Base-by-base conservation (phyloP, 2,329 filamentous ascomycete species). In the Ophiobolus disseminans region DNA sequence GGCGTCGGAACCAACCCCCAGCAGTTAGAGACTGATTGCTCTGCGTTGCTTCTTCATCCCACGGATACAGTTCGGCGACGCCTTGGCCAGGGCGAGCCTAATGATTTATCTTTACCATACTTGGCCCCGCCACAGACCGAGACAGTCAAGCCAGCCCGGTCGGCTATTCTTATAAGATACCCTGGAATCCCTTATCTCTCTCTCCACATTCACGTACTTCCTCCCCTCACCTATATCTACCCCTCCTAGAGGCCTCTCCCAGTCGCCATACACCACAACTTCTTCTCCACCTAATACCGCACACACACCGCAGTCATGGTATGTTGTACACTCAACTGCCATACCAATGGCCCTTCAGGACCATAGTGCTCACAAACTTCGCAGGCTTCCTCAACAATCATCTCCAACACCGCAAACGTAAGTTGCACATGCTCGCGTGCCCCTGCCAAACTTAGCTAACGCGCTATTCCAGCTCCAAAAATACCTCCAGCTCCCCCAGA, bases 401-500 rank as follows among this genome's bases (percentile, higher is more conserved):
- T 78, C 61, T 79, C 77, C 66, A 79, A 80, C 63, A 77, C 77
- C 38, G 69, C 73, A 60, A 79, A 75, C 60, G 77, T 79, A 63
- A 73, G 76, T 73, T 35, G 36, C 48, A 31, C 41, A 39, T 53
- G 45, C 42, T 60, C 60, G 56, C 52, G 50, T 62, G 55, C 56
- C 46, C 22, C 36, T 16, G 39, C 28, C 34, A 44, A 46, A 40
- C 17, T 14, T 16, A n/a, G 48, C 65, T 70, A 64, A 69, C 47
- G 38, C 48, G 45, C 44, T 21, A 51, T 55, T 58, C 68, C 76
- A 96, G 91, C 86, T 97, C 76, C 80, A 88, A 76, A 97, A 97
- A 79, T 97, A 93, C 84, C 86, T 94, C 79, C 82, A 82, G 71
- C 89, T 97, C 69, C 88, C 91, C 75, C 93, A 97, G 82, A 90